Conservation (phyloP, 2,329 filamentous ascomycete species). For the Microdochium trichocladiopsis region DNA sequence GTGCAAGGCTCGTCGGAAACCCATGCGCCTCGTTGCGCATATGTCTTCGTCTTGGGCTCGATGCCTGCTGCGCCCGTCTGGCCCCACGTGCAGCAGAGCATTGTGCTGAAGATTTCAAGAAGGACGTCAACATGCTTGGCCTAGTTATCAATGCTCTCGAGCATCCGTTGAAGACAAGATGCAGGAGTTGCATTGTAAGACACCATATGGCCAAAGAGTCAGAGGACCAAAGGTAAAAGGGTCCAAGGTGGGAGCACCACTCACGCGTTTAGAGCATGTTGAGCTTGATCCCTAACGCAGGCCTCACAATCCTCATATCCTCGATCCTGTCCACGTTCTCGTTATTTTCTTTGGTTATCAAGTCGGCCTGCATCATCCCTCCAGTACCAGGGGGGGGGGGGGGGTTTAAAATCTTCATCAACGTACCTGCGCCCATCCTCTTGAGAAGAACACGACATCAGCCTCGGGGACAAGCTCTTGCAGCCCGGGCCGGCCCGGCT, state of each 20-base stretch:
- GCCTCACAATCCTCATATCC: slow-evolving; percentile 19
- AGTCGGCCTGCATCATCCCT: no score
- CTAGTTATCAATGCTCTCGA: no score
- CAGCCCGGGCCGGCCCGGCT: slow-evolving; percentile 55
- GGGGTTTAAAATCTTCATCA: slow-evolving; percentile 5
- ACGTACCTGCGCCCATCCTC: slow-evolving; percentile 59
- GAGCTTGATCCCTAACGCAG: slow-evolving; percentile 21
- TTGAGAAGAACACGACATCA: slow-evolving; percentile 69
- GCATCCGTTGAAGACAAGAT: no score
- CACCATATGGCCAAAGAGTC: no score
- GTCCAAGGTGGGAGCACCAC: no score
- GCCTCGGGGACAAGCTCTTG: slow-evolving; percentile 52
- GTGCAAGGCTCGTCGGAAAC: slow-evolving; percentile 15
- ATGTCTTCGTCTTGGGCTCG: slow-evolving; percentile 27
- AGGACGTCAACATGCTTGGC: no score
- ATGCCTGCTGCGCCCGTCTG: background rate
- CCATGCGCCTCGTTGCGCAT: slow-evolving; percentile 20
- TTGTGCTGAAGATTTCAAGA: slow-evolving; percentile 21
- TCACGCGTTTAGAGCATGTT: slow-evolving; percentile 22
- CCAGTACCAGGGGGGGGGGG: no score
- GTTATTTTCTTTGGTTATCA: no score
- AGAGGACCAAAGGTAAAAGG: no score
- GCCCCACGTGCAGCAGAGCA: slow-evolving; percentile 55
- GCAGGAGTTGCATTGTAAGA: no score
- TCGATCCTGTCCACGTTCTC: slow-evolving; percentile 12